These are phyloP conservation scores for Isabelozyma heimii DNA, from an alignment of 805 yeast genomes.

Conservation along the genomic window DNA sequence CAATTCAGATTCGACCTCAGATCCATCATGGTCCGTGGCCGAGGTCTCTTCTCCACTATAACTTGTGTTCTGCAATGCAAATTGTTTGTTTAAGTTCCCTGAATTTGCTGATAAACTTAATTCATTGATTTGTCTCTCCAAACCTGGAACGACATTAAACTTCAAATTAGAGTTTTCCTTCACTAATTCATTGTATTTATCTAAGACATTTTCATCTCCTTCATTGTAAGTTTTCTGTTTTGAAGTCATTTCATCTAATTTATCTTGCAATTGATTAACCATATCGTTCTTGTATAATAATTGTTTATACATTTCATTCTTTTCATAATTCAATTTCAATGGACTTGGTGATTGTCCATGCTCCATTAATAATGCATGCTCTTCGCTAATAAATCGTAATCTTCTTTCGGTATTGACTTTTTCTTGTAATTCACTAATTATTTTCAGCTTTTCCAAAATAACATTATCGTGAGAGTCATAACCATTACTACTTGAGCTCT, in stretches of 20 bases:
- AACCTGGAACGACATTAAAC: constrained; percentile 42
- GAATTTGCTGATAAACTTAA: not conserved
- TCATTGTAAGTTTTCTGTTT: constrained; percentile 8
- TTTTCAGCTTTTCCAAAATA: constrained; percentile 12
- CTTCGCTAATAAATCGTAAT: constrained; percentile 68
- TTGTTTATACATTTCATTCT: constrained; percentile 49
- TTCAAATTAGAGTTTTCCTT: constrained; percentile 42
- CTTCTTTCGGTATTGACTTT: constrained; percentile 63
- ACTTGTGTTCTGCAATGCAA: not conserved
- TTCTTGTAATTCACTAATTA: constrained; percentile 51
- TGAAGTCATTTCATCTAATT: constrained; percentile 35
- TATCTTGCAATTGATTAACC: constrained; percentile 46
- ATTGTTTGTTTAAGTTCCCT: not conserved
- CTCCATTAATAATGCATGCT: constrained; percentile 57
- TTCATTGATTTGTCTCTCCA: constrained; percentile 27
- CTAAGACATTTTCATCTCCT: constrained; percentile 28
- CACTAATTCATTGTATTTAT: constrained; percentile 37
- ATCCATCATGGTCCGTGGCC: too few species aligned
- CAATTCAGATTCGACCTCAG: not conserved
- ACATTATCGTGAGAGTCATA: not conserved
- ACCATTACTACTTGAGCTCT: not conserved
- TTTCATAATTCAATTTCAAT: constrained; percentile 54
- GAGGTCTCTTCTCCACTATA: not conserved
- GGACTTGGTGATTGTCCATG: constrained; percentile 52
- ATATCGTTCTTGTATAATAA: constrained; percentile 47